A percentile compares a stretch with the other conserved stretches of the same genome.
These are phyloP conservation scores for Gossypium herbaceum DNA, from an alignment of 345 rosid species.

Conservation along the genomic window DNA sequence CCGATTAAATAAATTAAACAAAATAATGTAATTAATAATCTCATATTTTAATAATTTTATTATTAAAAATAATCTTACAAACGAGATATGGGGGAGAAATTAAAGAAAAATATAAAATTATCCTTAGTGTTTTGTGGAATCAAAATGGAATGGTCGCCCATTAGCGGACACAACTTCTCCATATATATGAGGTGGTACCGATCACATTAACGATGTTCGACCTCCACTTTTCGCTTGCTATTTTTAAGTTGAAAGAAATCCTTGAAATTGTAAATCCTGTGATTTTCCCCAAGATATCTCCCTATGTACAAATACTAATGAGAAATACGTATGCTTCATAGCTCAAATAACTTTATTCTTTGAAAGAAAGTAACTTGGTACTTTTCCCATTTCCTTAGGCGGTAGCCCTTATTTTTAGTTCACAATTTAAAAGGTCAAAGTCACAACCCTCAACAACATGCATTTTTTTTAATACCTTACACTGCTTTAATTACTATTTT, in stretches of 20 bases:
- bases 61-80: too few species aligned
- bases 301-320: neutral
- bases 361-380: neutral
- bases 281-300: neutral
- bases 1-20: too few species aligned
- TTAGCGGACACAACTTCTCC: conserved; percentile 10
- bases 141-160: neutral
- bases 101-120: neutral
- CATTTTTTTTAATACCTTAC: too few species aligned
- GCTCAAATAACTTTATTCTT: neutral
- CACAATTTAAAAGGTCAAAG: too few species aligned
- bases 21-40: too few species aligned
- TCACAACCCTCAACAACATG: too few species aligned
- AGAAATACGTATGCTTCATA: neutral
- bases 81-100: neutral
- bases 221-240: neutral
- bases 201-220: neutral
- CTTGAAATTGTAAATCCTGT: neutral
- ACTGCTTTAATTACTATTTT: too few species aligned
- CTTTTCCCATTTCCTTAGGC: neutral
- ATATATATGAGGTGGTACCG: neutral
- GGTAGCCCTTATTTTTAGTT: neutral
- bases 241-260: neutral
- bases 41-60: too few species aligned
- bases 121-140: too few species aligned